phyloP scores from a whole-genome alignment of 768 basidiomycete genomes.

The Rhizopogon vinicolor region DNA sequence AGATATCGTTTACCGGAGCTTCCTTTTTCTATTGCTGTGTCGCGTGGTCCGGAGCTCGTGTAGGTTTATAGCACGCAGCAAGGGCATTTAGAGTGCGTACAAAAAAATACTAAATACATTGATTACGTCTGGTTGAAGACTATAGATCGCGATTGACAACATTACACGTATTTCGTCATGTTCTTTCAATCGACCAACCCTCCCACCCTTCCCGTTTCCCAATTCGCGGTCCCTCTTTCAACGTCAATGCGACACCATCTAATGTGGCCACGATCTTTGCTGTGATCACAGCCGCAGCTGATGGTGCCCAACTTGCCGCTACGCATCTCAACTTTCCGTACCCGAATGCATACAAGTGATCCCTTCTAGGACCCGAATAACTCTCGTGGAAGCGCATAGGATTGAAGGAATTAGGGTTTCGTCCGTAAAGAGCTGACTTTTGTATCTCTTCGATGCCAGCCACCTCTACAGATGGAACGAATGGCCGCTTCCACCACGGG shows the following conservation, averaged over 20 bases:
- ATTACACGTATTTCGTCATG: background rate
- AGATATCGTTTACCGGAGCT: too few relatives aligned
- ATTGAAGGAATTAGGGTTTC: constrained; percentile 25
- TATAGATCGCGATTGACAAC: background rate
- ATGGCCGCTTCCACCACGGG: constrained; percentile 4
- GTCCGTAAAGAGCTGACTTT: constrained; percentile 37
- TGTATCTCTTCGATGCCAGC: constrained; percentile 20
- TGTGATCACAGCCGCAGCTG: constrained; percentile 39
- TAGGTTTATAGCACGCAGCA: background rate
- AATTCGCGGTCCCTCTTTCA: constrained; percentile 23
- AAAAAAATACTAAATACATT: background rate
- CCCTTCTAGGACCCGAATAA: constrained; percentile 13
- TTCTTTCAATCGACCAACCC: constrained; percentile 26
- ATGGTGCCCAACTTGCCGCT: constrained; percentile 46
- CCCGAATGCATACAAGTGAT: constrained; percentile 39
- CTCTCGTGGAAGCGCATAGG: constrained; percentile 30
- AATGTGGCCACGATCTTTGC: constrained; percentile 32
- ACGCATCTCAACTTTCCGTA: constrained; percentile 38
- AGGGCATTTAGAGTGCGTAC: background rate
- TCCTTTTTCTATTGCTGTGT: too few relatives aligned
- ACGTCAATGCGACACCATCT: constrained; percentile 11
- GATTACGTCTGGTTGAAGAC: too few relatives aligned
- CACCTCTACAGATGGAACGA: constrained; percentile 5
- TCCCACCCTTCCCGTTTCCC: constrained; percentile 42
- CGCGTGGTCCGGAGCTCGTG: background rate